A percentile compares a stretch with the other conserved stretches of the same genome.
These are phyloP conservation scores for Russula sp. DNA, from an alignment of 768 basidiomycete species.

Conservation along the genomic window DNA sequence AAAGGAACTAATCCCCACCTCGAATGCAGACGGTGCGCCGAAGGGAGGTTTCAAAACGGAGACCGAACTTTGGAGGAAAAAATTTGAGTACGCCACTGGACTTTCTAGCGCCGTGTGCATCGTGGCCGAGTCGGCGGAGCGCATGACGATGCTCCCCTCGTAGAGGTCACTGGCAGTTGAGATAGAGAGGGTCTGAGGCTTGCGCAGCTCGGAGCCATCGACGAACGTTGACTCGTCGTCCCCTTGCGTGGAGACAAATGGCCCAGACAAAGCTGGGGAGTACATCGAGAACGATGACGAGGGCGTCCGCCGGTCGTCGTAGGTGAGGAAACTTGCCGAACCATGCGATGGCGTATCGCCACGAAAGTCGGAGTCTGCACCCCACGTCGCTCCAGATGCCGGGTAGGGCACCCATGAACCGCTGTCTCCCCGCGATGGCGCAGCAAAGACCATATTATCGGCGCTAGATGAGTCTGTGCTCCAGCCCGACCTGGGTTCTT, in stretches of 20 bases:
- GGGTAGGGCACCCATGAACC: constrained; percentile 17
- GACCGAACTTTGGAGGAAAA: constrained; percentile 14
- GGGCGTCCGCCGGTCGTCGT: constrained; percentile 21
- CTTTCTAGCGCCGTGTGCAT: constrained; percentile 23
- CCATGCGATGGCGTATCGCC: constrained; percentile 12
- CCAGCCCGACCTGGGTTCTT: constrained; percentile 48
- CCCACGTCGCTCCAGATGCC: constrained; percentile 19
- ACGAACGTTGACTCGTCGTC: constrained; percentile 19
- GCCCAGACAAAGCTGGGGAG: constrained; percentile 20
- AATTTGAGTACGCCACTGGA: constrained; percentile 11
- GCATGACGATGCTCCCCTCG: constrained; percentile 21
- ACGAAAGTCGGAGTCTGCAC: constrained; percentile 14
- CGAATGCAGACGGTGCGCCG: constrained; percentile 16
- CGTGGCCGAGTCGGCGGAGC: constrained; percentile 17
- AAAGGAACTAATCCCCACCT: constrained; percentile 21
- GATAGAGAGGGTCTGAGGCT: constrained; percentile 14
- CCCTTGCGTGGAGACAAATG: constrained; percentile 10
- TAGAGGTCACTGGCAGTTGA: constrained; percentile 11
- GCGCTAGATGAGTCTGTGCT: constrained; percentile 40
- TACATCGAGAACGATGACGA: constrained; percentile 22
- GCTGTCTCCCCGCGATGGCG: constrained; percentile 7
- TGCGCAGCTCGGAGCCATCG: constrained; percentile 2
- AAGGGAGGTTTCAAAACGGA: constrained; percentile 18
- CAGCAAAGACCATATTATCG: constrained; percentile 22
- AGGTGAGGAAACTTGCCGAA: constrained; percentile 16